phyloP scores from a whole-genome alignment of 164 flowering plant species.

The Cinnamomum chago region DNA sequence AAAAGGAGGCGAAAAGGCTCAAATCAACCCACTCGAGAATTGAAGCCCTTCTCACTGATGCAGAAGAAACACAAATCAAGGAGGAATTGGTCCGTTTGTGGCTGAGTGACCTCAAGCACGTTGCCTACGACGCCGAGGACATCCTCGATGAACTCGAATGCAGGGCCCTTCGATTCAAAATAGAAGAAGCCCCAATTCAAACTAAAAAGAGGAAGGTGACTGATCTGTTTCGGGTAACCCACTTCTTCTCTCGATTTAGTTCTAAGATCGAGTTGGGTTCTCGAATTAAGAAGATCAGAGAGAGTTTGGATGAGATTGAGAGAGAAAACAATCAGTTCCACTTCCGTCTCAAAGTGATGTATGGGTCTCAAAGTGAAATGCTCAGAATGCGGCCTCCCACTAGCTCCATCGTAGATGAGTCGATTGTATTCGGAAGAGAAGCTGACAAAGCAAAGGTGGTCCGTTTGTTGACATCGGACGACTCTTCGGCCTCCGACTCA shows the following conservation, averaged over 20 bases:
- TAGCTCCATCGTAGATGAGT: not conserved
- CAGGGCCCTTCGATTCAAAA: no score
- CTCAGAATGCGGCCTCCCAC: not conserved
- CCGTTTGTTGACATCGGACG: not conserved
- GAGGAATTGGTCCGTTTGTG: constrained; percentile 6
- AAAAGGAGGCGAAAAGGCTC: not conserved
- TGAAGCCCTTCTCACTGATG: constrained; percentile 2
- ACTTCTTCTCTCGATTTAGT: no score
- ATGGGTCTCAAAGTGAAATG: fast-evolving
- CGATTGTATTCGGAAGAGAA: constrained; percentile 8
- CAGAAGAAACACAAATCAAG: constrained; percentile 4
- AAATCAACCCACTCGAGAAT: not conserved
- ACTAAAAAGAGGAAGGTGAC: no score
- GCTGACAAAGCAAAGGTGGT: constrained; percentile 5
- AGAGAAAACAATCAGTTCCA: no score
- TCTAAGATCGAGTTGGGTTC: not conserved
- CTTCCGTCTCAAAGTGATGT: no score
- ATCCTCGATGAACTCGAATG: no score
- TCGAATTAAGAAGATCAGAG: not conserved
- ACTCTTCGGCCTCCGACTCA: not conserved
- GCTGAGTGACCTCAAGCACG: constrained; percentile 8
- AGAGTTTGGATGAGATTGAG: not conserved
- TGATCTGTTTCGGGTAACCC: no score
- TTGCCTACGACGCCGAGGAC: constrained; percentile 11
- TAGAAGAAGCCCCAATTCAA: no score